Evolutionary conservation across 495 filamentous ascomycete species (phyloP), one percentile per base, ranked within the genome.

Genomic region (Annulohypoxylon bovei): DNA sequence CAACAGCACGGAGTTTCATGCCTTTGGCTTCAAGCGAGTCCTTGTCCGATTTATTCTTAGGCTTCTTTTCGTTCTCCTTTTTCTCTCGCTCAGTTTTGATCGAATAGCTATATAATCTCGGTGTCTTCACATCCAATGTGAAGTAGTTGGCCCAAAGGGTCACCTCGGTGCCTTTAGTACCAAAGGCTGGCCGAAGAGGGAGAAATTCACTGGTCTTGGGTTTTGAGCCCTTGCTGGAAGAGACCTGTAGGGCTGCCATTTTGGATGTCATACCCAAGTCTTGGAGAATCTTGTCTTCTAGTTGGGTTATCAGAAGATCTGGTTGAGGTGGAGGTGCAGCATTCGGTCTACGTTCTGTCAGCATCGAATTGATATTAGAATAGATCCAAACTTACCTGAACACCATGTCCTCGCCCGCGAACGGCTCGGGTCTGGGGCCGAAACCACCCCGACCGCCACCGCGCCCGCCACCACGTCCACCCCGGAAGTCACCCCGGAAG

Each of bases 61-160:
- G 49, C 6, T 42, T 54, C 18, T 54, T 16, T 16, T 61, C 25
- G 16, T 62, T 78, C 18, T 70, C 65, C 6, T 80, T 67, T 56
- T 79, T 74, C 28, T 60, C 14, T 33, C 9, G 12, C 39, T 9
- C 20, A 6, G 77, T 77, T 8, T 75, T 67, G 4, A 84, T n/a
- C 4, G 58, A 59, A 47, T 85, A 85, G 42, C 72, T 77, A 50
- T 72, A 81, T 2, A 87, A 42, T 68, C 73, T 18, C 59, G 68
- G 62, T 8, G 66, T 44, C 69, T 81, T 67, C 64, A 83, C 27
- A 70, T 80, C 78, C 22, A 92, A 58, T 2, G 83, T 78, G 67
- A 91, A 87, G 62, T 90, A 90, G 75, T 92, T 92, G 35, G 90
- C 83, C 82, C 86, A 90, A 0, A 92, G 80, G 6, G 77, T 74